These are phyloP conservation scores for Jimgerdemannia lactiflua DNA, from an alignment of 192 early-diverging fungal species.

Conservation along the genomic window DNA sequence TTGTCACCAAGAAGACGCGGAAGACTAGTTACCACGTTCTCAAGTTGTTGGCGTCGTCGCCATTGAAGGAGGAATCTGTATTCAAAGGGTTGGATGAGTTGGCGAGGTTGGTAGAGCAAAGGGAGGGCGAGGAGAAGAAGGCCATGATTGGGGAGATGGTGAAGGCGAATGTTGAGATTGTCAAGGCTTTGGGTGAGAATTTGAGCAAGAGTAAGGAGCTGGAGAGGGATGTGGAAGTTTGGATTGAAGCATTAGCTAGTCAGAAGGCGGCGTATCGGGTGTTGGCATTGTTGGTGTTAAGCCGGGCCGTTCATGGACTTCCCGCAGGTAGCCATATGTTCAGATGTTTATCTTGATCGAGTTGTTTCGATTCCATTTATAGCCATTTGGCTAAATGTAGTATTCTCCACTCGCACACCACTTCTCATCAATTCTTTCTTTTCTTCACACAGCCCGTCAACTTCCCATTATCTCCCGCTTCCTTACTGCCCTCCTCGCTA, in stretches of 20 bases:
- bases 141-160: constrained; percentile 6
- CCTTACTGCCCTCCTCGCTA: constrained; percentile 20
- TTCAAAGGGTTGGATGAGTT: constrained; percentile 2
- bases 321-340: background rate
- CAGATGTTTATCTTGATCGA: too few relatives aligned
- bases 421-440: constrained; percentile 5
- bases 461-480: constrained; percentile 14
- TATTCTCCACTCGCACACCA: background rate
- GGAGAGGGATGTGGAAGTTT: constrained; percentile 24
- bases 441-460: constrained; percentile 16
- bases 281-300: constrained; percentile 40
- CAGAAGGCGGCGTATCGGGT: constrained; percentile 14
- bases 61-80: constrained; percentile 1
- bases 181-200: constrained; percentile 36
- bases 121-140: background rate
- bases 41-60: constrained; percentile 2
- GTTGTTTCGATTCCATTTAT: too few relatives aligned
- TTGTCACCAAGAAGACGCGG: background rate
- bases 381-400: too few relatives aligned
- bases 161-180: constrained; percentile 22
- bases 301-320: constrained; percentile 11
- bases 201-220: constrained; percentile 13
- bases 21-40: constrained; percentile 6
- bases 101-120: background rate
- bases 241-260: constrained; percentile 31